phyloP scores from a whole-genome alignment of 371 early-diverging fungal species.

The Catenaria anguillulae region DNA sequence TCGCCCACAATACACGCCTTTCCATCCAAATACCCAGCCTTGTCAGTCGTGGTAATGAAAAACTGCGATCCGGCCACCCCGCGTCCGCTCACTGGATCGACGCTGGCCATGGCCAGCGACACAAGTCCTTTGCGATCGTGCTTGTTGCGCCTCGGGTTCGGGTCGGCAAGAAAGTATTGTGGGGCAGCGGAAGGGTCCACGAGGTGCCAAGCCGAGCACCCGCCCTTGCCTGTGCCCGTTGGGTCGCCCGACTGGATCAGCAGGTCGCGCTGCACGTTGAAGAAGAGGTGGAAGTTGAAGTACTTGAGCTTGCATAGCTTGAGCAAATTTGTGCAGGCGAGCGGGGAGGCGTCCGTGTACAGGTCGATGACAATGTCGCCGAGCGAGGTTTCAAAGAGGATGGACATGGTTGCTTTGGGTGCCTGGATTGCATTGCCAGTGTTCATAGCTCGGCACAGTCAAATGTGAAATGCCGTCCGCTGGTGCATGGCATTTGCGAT shows the following conservation, averaged over 20 bases:
- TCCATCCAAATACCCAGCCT: constrained; percentile 84
- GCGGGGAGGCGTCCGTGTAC: constrained; percentile 54
- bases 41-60: constrained; percentile 69
- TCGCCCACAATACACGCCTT: constrained; percentile 93
- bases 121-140: constrained; percentile 68
- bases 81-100: constrained; percentile 18
- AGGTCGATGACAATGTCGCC: constrained; percentile 93
- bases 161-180: background rate
- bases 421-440: too few species aligned
- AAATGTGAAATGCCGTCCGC: too few species aligned
- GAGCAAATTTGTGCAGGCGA: constrained; percentile 68
- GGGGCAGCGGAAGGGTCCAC: constrained; percentile 24
- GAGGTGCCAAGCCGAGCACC: constrained; percentile 55
- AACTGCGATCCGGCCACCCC: constrained; percentile 60
- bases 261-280: constrained; percentile 74
- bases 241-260: constrained; percentile 83
- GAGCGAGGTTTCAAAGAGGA: constrained; percentile 75
- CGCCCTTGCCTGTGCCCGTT: constrained; percentile 62
- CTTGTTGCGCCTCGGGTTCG: constrained; percentile 62
- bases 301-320: constrained; percentile 84
- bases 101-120: constrained; percentile 56
- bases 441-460: too few species aligned
- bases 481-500: too few species aligned
- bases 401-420: constrained; percentile 34
- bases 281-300: constrained; percentile 77